These are phyloP conservation scores for Lolium rigidum DNA, from an alignment of 176 grass and related monocot species.

Conservation along the genomic window DNA sequence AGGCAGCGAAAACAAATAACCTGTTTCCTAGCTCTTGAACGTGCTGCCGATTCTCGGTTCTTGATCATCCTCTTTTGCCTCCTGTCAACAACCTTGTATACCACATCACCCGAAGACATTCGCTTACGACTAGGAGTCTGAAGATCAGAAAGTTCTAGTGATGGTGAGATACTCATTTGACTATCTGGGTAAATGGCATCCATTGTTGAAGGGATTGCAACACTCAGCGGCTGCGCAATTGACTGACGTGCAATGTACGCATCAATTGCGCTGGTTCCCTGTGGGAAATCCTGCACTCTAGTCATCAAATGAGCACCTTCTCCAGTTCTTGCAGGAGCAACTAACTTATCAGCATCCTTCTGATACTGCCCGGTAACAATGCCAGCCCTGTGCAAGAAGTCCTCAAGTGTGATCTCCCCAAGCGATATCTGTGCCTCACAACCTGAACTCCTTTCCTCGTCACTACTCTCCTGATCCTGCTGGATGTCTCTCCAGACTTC, in stretches of 20 bases:
- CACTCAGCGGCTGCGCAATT: background rate
- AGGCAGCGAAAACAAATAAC: background rate
- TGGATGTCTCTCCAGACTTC: constrained; percentile 27
- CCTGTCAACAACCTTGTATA: constrained; percentile 28
- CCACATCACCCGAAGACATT: constrained; percentile 7
- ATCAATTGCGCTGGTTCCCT: background rate
- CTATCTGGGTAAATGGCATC: constrained; percentile 1
- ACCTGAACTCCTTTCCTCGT: constrained; percentile 16
- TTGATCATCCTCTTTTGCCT: constrained; percentile 39
- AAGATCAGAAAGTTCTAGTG: constrained; percentile 19
- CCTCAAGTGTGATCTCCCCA: constrained; percentile 28
- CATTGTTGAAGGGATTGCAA: constrained; percentile 4
- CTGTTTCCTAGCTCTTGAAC: constrained; percentile 38
- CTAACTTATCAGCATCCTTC: constrained; percentile 2
- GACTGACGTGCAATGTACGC: background rate
- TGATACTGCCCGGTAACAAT: background rate
- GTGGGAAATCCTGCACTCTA: constrained; percentile 31
- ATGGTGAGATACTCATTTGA: constrained; percentile 27
- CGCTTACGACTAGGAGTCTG: constrained; percentile 3
- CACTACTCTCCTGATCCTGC: background rate
- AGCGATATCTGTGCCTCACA: constrained; percentile 10
- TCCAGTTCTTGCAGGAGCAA: constrained; percentile 18
- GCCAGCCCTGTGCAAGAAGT: constrained; percentile 21
- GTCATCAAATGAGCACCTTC: constrained; percentile 1
- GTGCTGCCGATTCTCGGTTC: constrained; percentile 34